Conservation (phyloP, 371 early-diverging fungal genomes). For the Saksenaea vasiformis region DNA sequence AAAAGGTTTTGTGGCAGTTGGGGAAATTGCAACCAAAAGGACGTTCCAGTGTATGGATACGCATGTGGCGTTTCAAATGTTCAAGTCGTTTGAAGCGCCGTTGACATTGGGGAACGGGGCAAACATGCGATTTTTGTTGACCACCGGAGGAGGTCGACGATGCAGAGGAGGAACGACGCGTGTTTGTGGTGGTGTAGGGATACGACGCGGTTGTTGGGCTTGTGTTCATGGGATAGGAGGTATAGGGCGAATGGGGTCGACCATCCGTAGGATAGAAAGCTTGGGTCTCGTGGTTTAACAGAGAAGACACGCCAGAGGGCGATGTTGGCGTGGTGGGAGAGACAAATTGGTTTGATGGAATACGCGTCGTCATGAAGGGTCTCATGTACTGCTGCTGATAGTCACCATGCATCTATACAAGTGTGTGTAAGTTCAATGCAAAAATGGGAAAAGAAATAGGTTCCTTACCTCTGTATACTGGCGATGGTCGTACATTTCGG, state of each 20-base stretch:
- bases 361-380: neutral
- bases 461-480: neutral
- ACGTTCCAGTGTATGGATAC: conserved; percentile 82
- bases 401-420: conserved; percentile 2
- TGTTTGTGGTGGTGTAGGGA: neutral
- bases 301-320: neutral
- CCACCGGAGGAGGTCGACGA: neutral
- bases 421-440: no score
- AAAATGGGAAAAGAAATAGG: neutral
- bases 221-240: neutral
- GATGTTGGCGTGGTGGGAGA: neutral
- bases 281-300: neutral
- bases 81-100: conserved; percentile 78
- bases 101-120: conserved; percentile 51
- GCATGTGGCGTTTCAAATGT: conserved; percentile 88
- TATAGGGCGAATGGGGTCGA: neutral
- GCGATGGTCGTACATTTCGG: neutral
- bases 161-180: neutral
- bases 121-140: conserved; percentile 41
- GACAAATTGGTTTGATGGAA: neutral
- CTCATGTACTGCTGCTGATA: conserved; percentile 1
- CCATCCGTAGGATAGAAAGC: neutral
- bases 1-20: conserved; percentile 76
- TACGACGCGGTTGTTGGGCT: neutral
- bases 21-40: conserved; percentile 68